phyloP scores from a whole-genome alignment of 169 alveolate species.

The Theileria annulata region DNA sequence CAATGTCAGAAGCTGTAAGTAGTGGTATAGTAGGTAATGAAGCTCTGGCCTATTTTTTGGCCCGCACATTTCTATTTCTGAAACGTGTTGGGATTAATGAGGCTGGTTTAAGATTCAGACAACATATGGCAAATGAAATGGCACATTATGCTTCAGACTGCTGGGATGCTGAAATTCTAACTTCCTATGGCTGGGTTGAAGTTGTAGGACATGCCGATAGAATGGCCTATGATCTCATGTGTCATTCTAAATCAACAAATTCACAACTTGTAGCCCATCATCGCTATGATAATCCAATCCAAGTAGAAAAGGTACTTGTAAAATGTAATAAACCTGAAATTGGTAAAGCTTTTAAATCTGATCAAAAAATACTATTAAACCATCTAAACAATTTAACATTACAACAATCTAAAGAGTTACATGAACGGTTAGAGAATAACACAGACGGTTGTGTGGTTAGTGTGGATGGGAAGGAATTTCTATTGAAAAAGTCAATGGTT shows the following conservation, averaged over 20 bases:
- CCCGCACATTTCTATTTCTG: conserved; percentile 92
- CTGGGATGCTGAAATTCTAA: conserved; percentile 98
- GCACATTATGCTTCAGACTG: conserved; percentile 99
- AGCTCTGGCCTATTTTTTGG: conserved; percentile 95
- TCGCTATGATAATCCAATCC: conserved; percentile 85
- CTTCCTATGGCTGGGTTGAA: conserved; percentile 97
- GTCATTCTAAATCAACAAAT: conserved; percentile 89
- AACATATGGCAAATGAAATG: conserved; percentile 95
- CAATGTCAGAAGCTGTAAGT: conserved; percentile 91
- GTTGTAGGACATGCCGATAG: conserved; percentile 98
- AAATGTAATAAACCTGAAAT: conserved; percentile 84
- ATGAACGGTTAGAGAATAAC: conserved; percentile 62
- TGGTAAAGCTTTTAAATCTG: conserved; percentile 86
- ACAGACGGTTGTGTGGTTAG: conserved; percentile 31
- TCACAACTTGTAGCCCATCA: conserved; percentile 88
- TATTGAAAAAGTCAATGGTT: conserved; percentile 75
- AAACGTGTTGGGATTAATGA: conserved; percentile 87
- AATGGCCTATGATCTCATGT: conserved; percentile 90
- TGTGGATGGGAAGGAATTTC: conserved; percentile 23
- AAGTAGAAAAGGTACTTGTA: conserved; percentile 77
- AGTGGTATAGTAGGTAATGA: conserved; percentile 87
- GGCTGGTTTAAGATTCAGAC: conserved; percentile 93
- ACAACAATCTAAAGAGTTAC: conserved; percentile 65
- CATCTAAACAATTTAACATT: conserved; percentile 43
- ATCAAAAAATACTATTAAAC: conserved; percentile 71